These are phyloP conservation scores for Naegleria fowleri DNA, from an alignment of 208 protist species.

Conservation along the genomic window DNA sequence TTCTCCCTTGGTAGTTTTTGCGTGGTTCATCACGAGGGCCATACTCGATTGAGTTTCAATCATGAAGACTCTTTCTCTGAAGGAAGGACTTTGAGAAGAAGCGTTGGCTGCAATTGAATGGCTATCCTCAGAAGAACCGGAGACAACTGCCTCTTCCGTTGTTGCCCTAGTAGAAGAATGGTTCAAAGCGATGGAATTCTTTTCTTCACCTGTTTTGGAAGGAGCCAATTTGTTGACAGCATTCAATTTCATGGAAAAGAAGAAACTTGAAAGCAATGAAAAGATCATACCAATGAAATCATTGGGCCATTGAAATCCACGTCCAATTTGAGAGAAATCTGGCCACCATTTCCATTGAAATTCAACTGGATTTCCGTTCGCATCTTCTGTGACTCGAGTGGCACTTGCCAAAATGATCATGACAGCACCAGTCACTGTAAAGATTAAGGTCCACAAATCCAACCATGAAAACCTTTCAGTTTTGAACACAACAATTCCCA, in stretches of 20 bases:
- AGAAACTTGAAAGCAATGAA: not conserved
- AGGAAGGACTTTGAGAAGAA: too few relatives aligned
- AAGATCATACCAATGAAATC: not conserved
- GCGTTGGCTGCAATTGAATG: too few relatives aligned
- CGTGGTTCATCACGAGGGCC: too few relatives aligned
- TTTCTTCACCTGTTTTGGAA: not conserved
- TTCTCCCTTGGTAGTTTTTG: too few relatives aligned
- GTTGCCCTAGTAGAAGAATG: too few relatives aligned
- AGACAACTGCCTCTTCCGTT: too few relatives aligned
- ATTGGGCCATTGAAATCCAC: not conserved
- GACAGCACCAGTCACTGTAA: not conserved
- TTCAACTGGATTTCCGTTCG: not conserved
- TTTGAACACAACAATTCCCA: not conserved
- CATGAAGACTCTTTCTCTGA: not conserved
- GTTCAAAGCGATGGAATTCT: too few relatives aligned
- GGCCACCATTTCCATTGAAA: not conserved
- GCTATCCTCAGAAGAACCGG: too few relatives aligned
- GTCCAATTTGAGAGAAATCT: not conserved
- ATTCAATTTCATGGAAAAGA: constrained; percentile 1
- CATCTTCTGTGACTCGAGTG: not conserved
- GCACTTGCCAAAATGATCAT: not conserved
- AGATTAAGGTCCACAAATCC: not conserved
- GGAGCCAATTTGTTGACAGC: not conserved
- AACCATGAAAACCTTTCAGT: not conserved
- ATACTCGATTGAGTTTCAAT: not conserved